Conservation (phyloP, 2,329 filamentous ascomycete species). For the Nothopassalora personata region DNA sequence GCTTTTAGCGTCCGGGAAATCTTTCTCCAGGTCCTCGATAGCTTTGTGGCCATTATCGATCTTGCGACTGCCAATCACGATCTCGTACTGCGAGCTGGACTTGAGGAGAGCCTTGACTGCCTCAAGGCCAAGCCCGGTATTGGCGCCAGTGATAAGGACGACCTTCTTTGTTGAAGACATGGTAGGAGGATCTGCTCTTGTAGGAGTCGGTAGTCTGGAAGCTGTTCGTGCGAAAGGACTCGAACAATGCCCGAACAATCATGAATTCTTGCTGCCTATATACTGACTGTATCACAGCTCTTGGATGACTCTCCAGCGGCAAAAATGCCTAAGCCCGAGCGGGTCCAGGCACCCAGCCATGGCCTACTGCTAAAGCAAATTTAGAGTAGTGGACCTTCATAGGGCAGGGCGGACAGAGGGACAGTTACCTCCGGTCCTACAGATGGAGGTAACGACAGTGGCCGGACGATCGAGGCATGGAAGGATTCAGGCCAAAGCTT, state of each 20-base stretch:
- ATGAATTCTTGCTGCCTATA: too few relatives aligned
- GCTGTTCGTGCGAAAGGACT: neutral
- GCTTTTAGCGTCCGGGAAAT: slow-evolving; percentile 37
- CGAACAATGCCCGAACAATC: neutral
- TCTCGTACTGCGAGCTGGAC: slow-evolving; percentile 47
- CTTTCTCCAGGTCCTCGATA: slow-evolving; percentile 37
- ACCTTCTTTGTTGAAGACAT: slow-evolving; percentile 33
- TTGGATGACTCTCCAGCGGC: neutral
- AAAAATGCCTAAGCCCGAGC: neutral
- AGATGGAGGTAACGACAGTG: neutral
- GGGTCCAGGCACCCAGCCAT: neutral
- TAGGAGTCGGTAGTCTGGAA: neutral
- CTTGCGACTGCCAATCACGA: slow-evolving; percentile 53
- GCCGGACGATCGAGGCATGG: neutral
- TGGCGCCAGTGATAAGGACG: slow-evolving; percentile 55
- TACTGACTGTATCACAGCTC: neutral
- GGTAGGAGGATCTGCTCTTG: neutral
- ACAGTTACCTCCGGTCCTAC: neutral
- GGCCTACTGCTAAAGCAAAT: neutral
- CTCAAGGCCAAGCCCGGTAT: slow-evolving; percentile 56
- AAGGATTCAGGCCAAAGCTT: neutral
- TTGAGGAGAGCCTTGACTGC: slow-evolving; percentile 50
- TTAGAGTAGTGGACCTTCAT: neutral
- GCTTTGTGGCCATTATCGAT: slow-evolving; percentile 49
- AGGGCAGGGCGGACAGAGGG: too few relatives aligned